Conservation (phyloP, 169 alveolate genomes). For the Cytauxzoon felis region DNA sequence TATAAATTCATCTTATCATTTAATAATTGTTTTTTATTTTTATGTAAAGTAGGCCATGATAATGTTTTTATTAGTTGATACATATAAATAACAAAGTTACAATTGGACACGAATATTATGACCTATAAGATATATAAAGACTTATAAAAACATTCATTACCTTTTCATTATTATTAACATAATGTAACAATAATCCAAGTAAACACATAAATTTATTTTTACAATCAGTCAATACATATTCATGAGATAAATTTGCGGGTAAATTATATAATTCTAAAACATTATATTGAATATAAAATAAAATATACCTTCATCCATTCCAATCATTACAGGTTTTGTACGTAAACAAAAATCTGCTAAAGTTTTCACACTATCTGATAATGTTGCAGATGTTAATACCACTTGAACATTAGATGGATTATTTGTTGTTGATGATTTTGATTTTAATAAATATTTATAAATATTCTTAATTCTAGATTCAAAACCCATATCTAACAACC, state of each 20-base stretch:
- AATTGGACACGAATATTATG: constrained; percentile 69
- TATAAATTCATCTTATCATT: constrained; percentile 18
- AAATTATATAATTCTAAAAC: constrained; percentile 11
- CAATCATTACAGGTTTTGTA: constrained; percentile 58
- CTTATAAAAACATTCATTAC: constrained; percentile 28
- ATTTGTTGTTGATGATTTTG: constrained; percentile 1
- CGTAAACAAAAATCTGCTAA: constrained; percentile 73
- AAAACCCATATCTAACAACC: constrained; percentile 95
- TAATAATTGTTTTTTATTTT: constrained; percentile 19
- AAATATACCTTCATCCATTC: constrained; percentile 37
- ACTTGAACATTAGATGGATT: constrained; percentile 51
- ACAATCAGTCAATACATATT: constrained; percentile 43
- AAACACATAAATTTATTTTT: constrained; percentile 54
- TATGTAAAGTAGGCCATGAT: constrained; percentile 67
- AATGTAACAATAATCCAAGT: constrained; percentile 37
- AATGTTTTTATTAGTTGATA: constrained; percentile 41
- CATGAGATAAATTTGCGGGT: constrained; percentile 49
- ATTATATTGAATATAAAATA: background rate
- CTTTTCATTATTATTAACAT: constrained; percentile 30
- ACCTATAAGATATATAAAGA: constrained; percentile 11
- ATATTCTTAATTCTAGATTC: constrained; percentile 88
- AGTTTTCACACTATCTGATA: constrained; percentile 72
- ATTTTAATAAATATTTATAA: constrained; percentile 19
- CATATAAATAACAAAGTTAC: constrained; percentile 62
- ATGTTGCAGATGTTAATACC: constrained; percentile 79